Base-by-base conservation (phyloP, 2,329 filamentous ascomycete genomes). In the Diaporthe capsici region DNA sequence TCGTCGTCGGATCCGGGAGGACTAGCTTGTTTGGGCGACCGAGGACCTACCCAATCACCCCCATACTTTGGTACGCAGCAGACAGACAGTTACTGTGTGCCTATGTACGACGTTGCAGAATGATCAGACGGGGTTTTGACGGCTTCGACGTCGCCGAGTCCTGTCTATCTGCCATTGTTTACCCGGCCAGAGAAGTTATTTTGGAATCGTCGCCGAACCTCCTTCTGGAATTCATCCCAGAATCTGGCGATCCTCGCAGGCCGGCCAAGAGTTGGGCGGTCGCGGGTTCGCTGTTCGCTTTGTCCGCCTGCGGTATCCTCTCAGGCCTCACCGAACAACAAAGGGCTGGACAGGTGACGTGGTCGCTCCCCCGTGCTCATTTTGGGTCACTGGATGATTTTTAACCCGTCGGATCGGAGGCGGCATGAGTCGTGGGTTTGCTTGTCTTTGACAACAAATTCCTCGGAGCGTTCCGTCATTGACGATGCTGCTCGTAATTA, bases 21-120 rank as follows among this genome's bases (percentile, higher is more conserved):
- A 53, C 65, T 70, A 70, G 65, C 65, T 31, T n/a, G 31, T 42
- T 70, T 70, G 65, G 65, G 49, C 65, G 65, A 70, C 65, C 65
- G 65, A 70, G 15, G 25, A 22, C 49, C 12, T 15, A 25, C 44
- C 65, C 65, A 68, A 53, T 53, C 47, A 68, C 31, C 20, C 31
- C 8, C 34, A 39, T 53, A 68, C 65, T 5, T 68, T 42, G 31
- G 31, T 39, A 68, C 47, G 47, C 57, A 39, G 34, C 20, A 7
- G 22, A 39, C 17, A 34, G 22, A 7, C 10, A 34, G 55, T 34
- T 1, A 31, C 25, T 57, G 13, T n/a, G 13, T 57, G 6, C 22
- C 28, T 58, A 4, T 58, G 55, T 58, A 15, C 51, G 13, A 28
- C n/a, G 65, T 68, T 39, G 47, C 65, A 68, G 65, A 39, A 70